phyloP scores from a whole-genome alignment of 2,329 filamentous ascomycete genomes.

The Trichoderma gracile region DNA sequence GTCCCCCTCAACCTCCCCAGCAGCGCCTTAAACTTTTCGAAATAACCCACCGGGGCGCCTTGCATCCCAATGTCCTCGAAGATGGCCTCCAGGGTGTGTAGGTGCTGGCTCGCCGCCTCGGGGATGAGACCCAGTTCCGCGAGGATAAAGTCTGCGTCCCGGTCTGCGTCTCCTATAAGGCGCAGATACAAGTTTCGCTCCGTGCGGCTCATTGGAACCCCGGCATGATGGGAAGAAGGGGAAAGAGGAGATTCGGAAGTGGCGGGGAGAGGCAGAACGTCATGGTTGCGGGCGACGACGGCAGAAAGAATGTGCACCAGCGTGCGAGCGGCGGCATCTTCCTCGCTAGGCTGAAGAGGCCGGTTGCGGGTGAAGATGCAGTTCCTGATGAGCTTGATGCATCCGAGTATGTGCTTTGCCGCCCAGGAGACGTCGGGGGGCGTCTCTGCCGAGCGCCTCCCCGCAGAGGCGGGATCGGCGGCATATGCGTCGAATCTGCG shows the following conservation, averaged over 20 bases:
- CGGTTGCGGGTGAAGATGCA: slow-evolving; percentile 43
- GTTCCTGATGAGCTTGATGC: slow-evolving; percentile 46
- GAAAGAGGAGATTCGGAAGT: too few relatives aligned
- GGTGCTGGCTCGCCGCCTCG: slow-evolving; percentile 47
- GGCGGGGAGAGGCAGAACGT: slow-evolving; percentile 31
- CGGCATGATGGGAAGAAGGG: slow-evolving; percentile 27
- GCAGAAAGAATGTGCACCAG: slow-evolving; percentile 51
- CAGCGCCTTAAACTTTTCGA: slow-evolving; percentile 40
- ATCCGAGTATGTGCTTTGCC: slow-evolving; percentile 47
- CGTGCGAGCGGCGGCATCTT: slow-evolving; percentile 48
- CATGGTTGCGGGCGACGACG: slow-evolving; percentile 45
- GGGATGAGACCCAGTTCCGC: slow-evolving; percentile 47
- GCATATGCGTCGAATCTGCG: slow-evolving; percentile 42
- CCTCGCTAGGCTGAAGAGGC: slow-evolving; percentile 43
- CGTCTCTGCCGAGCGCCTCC: slow-evolving; percentile 34
- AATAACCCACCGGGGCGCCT: slow-evolving; percentile 41
- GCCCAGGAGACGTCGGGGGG: slow-evolving; percentile 51
- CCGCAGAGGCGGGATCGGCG: not conserved
- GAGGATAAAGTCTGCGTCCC: slow-evolving; percentile 48
- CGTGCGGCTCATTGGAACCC: slow-evolving; percentile 29
- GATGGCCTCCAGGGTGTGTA: slow-evolving; percentile 42
- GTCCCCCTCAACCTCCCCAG: slow-evolving; percentile 37
- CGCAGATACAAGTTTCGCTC: slow-evolving; percentile 51
- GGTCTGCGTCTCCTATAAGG: slow-evolving; percentile 48
- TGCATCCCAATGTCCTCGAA: slow-evolving; percentile 38